A percentile compares a stretch with the other conserved stretches of the same genome.
Evolutionary conservation across 208 protist genomes (phyloP).

Genomic region (Leishmania amazonensis): DNA sequence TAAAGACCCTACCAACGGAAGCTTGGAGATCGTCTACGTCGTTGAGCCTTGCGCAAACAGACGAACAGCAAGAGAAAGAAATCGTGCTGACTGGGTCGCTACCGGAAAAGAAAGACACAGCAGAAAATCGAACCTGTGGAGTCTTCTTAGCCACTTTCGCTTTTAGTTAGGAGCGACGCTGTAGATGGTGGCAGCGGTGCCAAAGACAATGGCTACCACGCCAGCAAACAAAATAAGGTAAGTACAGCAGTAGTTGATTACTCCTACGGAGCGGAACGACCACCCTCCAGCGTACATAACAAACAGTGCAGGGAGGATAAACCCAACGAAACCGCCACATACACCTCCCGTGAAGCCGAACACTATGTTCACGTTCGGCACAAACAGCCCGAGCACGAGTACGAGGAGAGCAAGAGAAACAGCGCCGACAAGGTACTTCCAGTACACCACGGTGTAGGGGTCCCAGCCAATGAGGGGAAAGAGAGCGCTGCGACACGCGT

Average conservation of each 20-base stretch:
- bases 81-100: background rate
- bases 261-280: slow-evolving; percentile 35
- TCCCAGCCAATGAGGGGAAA: slow-evolving; percentile 41
- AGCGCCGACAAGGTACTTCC: slow-evolving; percentile 37
- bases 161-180: slow-evolving; percentile 11
- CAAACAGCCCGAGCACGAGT: slow-evolving; percentile 59
- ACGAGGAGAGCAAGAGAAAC: slow-evolving; percentile 23
- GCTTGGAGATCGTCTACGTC: background rate
- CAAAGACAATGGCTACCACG: slow-evolving; percentile 61
- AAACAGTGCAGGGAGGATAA: slow-evolving; percentile 72
- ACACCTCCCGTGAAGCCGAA: slow-evolving; percentile 67
- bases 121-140: background rate
- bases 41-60: background rate
- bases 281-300: slow-evolving; percentile 58
- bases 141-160: background rate
- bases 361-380: slow-evolving; percentile 73
- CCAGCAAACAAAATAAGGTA: slow-evolving; percentile 54
- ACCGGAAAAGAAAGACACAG: background rate
- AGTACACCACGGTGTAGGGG: slow-evolving; percentile 33
- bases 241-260: slow-evolving; percentile 45
- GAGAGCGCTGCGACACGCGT: slow-evolving; percentile 44
- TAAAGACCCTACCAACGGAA: no score
- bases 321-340: slow-evolving; percentile 58
- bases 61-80: no score
- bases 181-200: slow-evolving; percentile 59